Evolutionary conservation across 1,284 basidiomycete species (phyloP).

Genomic region (Sphaerobolus stellatus): DNA sequence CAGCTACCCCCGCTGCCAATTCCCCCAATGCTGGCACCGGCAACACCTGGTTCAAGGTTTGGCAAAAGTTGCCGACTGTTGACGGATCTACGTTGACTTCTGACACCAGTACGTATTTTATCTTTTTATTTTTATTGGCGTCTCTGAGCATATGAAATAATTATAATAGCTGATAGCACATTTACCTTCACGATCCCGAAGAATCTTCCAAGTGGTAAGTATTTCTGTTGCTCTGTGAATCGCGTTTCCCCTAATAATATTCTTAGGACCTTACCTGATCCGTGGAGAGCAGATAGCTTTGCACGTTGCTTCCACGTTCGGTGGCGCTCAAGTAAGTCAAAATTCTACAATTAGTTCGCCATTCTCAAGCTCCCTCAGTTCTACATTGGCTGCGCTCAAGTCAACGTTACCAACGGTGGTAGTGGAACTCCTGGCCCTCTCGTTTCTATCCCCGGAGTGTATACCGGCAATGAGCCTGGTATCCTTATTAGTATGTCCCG

Average conservation of each 20-base stretch:
- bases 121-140: not conserved
- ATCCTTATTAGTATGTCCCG: constrained; percentile 35
- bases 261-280: constrained; percentile 35
- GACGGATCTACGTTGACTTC: constrained; percentile 34
- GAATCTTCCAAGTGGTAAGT: constrained; percentile 24
- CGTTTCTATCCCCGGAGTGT: constrained; percentile 34
- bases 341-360: not conserved
- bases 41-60: constrained; percentile 51
- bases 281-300: constrained; percentile 38
- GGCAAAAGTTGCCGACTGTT: constrained; percentile 39
- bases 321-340: constrained; percentile 31
- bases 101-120: constrained; percentile 37
- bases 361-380: constrained; percentile 26
- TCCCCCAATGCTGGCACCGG: constrained; percentile 41
- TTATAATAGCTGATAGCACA: constrained; percentile 28
- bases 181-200: constrained; percentile 42
- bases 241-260: constrained; percentile 25
- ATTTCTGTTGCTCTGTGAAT: too few relatives aligned
- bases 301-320: constrained; percentile 30
- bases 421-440: constrained; percentile 30
- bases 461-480: constrained; percentile 22
- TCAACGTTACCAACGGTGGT: constrained; percentile 39
- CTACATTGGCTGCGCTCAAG: constrained; percentile 38
- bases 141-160: not conserved
- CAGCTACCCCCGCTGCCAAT: constrained; percentile 42